Percentiles rank a stretch among this genome's conserved stretches.
These are phyloP conservation scores for Scutellaria galericulata DNA, from an alignment of 257 asterid genomes.

Conservation along the genomic window DNA sequence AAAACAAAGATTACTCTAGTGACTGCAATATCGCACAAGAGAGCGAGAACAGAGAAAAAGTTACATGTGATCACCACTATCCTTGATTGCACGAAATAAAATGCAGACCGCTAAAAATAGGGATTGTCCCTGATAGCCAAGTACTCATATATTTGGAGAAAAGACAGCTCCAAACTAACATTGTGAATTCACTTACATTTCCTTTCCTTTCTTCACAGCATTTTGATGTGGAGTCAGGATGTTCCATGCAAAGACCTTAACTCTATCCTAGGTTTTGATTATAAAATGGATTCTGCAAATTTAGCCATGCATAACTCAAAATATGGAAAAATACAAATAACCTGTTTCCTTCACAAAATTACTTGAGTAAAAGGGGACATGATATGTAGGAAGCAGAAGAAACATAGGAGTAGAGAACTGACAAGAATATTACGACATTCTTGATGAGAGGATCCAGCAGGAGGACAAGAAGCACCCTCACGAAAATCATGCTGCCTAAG, in stretches of 20 bases:
- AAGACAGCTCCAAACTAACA: not conserved
- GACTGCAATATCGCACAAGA: not conserved
- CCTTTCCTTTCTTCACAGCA: not conserved
- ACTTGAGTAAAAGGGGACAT: constrained; percentile 2
- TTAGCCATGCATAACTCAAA: constrained; percentile 20
- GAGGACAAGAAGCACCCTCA: constrained; percentile 95
- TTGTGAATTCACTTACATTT: not conserved
- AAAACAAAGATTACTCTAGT: constrained; percentile 11
- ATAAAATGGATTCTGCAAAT: constrained; percentile 5
- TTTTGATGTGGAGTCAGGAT: not conserved
- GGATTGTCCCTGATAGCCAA: not conserved
- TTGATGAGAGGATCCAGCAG: constrained; percentile 90
- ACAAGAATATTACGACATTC: constrained; percentile 96
- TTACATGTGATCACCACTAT: not conserved
- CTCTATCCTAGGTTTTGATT: not conserved
- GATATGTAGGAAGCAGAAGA: constrained; percentile 17
- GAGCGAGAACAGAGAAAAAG: not conserved
- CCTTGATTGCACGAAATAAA: not conserved
- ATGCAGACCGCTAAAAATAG: not conserved
- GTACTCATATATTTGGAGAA: not conserved
- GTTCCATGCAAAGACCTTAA: constrained; percentile 10
- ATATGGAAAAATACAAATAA: constrained; percentile 11
- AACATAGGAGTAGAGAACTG: constrained; percentile 45
- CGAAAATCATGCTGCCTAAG: constrained; percentile 98
- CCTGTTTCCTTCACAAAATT: constrained; percentile 6